Percentiles rank a stretch among this genome's conserved stretches.
Evolutionary conservation across 2,329 filamentous ascomycete genomes (phyloP).

Genomic region (Hypoxylon sp.): DNA sequence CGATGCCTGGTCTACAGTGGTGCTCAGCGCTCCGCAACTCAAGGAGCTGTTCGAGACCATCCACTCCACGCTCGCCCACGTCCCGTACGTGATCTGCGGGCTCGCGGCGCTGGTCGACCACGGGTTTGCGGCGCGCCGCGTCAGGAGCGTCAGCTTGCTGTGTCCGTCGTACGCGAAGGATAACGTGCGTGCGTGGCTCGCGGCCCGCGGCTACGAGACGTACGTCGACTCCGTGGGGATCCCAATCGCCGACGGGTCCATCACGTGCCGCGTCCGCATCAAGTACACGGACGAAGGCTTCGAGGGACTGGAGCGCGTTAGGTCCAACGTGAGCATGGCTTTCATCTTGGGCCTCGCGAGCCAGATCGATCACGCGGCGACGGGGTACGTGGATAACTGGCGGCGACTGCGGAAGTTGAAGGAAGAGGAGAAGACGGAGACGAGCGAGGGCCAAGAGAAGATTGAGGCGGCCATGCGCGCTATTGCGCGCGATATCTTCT

Average conservation of each 20-base stretch:
- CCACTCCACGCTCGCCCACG: slow-evolving; percentile 58
- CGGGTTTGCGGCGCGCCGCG: slow-evolving; percentile 55
- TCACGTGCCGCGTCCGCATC: slow-evolving; percentile 56
- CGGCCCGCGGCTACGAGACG: slow-evolving; percentile 53
- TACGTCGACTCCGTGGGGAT: slow-evolving; percentile 61
- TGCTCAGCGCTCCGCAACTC: slow-evolving; percentile 54
- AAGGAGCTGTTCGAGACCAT: slow-evolving; percentile 59
- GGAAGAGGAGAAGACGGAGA: neutral
- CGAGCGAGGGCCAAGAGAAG: neutral
- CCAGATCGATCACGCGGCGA: slow-evolving; percentile 50
- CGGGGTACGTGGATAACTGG: slow-evolving; percentile 44
- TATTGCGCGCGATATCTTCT: slow-evolving; percentile 49
- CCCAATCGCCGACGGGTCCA: slow-evolving; percentile 53
- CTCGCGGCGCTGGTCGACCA: slow-evolving; percentile 62
- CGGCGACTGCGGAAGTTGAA: slow-evolving; percentile 1
- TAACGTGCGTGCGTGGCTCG: slow-evolving; percentile 60
- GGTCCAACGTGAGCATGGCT: slow-evolving; percentile 39
- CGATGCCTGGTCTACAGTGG: slow-evolving; percentile 36
- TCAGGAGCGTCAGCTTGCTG: slow-evolving; percentile 58
- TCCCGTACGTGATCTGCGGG: slow-evolving; percentile 64
- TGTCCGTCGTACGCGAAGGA: slow-evolving; percentile 57
- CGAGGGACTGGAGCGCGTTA: slow-evolving; percentile 47
- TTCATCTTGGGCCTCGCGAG: slow-evolving; percentile 47
- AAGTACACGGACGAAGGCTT: slow-evolving; percentile 56
- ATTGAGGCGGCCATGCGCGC: slow-evolving; percentile 31